A percentile compares a stretch with the other conserved stretches of the same genome.
Conservation (phyloP, 1,139 yeast genomes). For the Hanseniaspora sp. region DNA sequence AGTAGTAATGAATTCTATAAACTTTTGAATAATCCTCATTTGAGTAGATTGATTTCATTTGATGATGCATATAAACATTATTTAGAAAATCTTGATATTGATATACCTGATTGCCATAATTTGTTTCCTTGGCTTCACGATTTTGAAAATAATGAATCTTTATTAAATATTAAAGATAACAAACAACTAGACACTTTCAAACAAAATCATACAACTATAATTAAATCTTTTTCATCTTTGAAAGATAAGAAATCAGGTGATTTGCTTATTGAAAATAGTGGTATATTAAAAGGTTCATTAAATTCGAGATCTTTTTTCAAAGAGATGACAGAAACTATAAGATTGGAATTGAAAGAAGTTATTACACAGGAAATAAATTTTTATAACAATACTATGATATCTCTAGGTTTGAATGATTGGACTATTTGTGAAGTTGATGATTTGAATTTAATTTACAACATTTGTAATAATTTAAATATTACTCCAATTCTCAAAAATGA, state of each 20-base stretch:
- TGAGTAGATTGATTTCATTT: neutral
- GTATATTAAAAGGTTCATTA: slow-evolving; percentile 53
- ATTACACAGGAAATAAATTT: slow-evolving; percentile 21
- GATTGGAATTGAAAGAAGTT: slow-evolving; percentile 20
- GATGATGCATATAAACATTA: slow-evolving; percentile 2
- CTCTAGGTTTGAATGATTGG: slow-evolving; percentile 34
- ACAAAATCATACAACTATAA: slow-evolving; percentile 1
- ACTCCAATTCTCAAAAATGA: slow-evolving; percentile 50
- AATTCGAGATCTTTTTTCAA: slow-evolving; percentile 47
- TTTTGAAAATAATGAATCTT: neutral
- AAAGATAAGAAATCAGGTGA: neutral
- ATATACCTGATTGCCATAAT: slow-evolving; percentile 2
- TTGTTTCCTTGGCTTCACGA: slow-evolving; percentile 12
- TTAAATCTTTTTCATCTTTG: slow-evolving; percentile 3
- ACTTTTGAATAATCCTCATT: neutral
- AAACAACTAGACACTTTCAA: neutral
- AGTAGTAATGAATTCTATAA: neutral
- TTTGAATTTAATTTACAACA: slow-evolving; percentile 63
- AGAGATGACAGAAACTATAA: slow-evolving; percentile 10
- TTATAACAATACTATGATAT: slow-evolving; percentile 24
- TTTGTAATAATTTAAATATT: slow-evolving; percentile 63
- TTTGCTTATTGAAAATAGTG: slow-evolving; percentile 31
- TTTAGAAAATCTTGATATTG: neutral
- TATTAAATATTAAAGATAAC: neutral
- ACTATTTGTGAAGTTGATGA: slow-evolving; percentile 31